Evolutionary conservation across 2,329 filamentous ascomycete species (phyloP), one percentile per base, ranked within the genome.

Genomic region (Plectosphaerella plurivora): DNA sequence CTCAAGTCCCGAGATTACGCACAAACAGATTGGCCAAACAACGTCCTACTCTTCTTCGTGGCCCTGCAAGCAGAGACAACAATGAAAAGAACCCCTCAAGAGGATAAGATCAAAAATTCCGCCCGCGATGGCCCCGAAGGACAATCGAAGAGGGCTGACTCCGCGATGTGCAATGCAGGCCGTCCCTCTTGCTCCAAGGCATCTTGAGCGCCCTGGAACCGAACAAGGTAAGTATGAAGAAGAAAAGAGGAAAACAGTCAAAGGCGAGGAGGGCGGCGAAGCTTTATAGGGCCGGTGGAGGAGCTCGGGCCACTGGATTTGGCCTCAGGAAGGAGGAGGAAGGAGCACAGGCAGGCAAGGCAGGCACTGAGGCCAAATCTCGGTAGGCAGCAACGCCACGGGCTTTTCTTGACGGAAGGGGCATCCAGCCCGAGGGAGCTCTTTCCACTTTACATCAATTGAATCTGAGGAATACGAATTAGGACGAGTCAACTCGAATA

Each of bases 111-210:
- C 73, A 74, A 75, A 74, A 76, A 74, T 75, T 76, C 45, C 69
- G 64, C 69, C 68, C 66, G 68, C 72, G 68, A 76, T 72, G 74
- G 73, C 70, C 71, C 71, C 69, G 68, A 75, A 76, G 72, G 72
- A 71, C 73, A 76, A 74, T 75, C 68, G 70, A 75, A 69, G 60
- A 63, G 63, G 68, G 66, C 67, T 61, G 67, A 73, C 72, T 68
- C 74, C 74, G 69, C 74, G 72, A 62, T 74, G 74, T 78, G 73
- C 74, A 74, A 76, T 77, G 74, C 73, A 77, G 74, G 72, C 68
- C 67, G 68, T 64, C 71, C 68, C 59, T 59, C 63, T 69, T 74
- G 68, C 64, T 61, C 60, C 53, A 60, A 62, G 63, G 65, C 56
- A 61, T 70, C 69, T 56, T 77, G 74, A 77, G 65, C 74, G 63